Base-by-base conservation (phyloP, 331 rosid genomes). In the Spiraea crenata region DNA sequence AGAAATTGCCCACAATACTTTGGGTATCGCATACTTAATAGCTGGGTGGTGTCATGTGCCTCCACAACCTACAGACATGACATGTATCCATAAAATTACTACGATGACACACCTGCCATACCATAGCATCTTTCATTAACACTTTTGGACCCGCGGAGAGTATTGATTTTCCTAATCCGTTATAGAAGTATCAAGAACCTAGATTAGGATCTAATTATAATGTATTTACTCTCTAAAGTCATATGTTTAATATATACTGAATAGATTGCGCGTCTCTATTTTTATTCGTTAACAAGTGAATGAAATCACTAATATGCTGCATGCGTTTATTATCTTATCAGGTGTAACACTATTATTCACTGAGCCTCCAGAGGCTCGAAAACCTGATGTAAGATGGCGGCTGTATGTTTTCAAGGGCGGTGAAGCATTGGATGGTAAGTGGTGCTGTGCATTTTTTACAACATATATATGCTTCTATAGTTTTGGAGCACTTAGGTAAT, bases 381-480 rank as follows among this genome's bases (percentile, higher is more conserved):
- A 85, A 75, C 99, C 99, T 73, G 78, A 76, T 63, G 16, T 91
- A 72, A 89, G 88, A 77, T 93, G 99, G 99, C 84, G 99, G 61
- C 96, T 95, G 52, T 95, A 95, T 87, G 98, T 95, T 72, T 95
- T 95, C 76, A 95, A 91, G 96, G 89, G 72, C 67, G 99, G 99
- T 40, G 99, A 95, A 95, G 92, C 77, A 70, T 82, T 95, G 69
- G 81, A 88, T 67, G 99, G 99, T 80, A 76, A 82, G 87, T 79
- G 16, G 59, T 59, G 19, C 54, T 49, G 51, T 56, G 42, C 40
- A 44, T 74, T 56, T 31, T 25, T 9, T 45, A 16, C 38, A 0
- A 39, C 41, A 17, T 10, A 35, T 31, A 41, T 39, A 9, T 16
- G 2, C 47, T 10, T 41, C 37, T 13, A 63, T 8, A 50, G 12